Conservation (phyloP, 2,329 filamentous ascomycete species). For the Ophiocordyceps robertsii region DNA sequence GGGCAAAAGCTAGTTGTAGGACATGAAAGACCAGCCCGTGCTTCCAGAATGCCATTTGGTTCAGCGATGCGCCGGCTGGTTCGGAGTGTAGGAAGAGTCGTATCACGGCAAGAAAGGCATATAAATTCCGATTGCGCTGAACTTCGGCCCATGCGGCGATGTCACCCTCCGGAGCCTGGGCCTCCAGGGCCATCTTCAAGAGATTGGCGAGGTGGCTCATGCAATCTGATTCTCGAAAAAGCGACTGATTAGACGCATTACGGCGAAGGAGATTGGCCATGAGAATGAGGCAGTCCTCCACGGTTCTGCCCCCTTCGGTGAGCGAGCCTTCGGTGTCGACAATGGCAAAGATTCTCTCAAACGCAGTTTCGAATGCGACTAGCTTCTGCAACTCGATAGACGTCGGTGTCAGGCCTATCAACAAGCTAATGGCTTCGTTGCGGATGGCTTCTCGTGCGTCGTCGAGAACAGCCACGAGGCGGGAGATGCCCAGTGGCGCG, state of each 20-base stretch:
- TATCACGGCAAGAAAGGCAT: conserved; percentile 76
- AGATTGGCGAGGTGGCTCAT: conserved; percentile 59
- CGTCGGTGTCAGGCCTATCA: conserved; percentile 76
- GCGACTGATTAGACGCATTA: conserved; percentile 84
- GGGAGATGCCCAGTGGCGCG: conserved; percentile 76
- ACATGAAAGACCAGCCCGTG: conserved; percentile 68
- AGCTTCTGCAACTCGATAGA: conserved; percentile 88
- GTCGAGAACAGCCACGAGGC: conserved; percentile 71
- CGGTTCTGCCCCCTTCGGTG: conserved; percentile 67
- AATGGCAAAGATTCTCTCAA: conserved; percentile 72
- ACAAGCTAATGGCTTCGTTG: conserved; percentile 74
- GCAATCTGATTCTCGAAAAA: conserved; percentile 83
- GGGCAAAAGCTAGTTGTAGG: conserved; percentile 70
- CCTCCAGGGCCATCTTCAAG: conserved; percentile 44
- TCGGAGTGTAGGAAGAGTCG: conserved; percentile 74
- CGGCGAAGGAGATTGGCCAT: conserved; percentile 77
- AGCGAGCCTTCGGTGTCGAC: conserved; percentile 73
- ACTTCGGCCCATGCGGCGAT: conserved; percentile 62
- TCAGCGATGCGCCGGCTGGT: conserved; percentile 66
- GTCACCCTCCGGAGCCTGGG: conserved; percentile 37
- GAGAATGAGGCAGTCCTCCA: conserved; percentile 87
- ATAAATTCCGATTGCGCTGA: conserved; percentile 80
- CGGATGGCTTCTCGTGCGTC: conserved; percentile 77
- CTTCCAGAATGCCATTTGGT: conserved; percentile 77
- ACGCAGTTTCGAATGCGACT: conserved; percentile 89